These are phyloP conservation scores for Candida gorgasii DNA, from an alignment of 805 yeast genomes.

Conservation along the genomic window DNA sequence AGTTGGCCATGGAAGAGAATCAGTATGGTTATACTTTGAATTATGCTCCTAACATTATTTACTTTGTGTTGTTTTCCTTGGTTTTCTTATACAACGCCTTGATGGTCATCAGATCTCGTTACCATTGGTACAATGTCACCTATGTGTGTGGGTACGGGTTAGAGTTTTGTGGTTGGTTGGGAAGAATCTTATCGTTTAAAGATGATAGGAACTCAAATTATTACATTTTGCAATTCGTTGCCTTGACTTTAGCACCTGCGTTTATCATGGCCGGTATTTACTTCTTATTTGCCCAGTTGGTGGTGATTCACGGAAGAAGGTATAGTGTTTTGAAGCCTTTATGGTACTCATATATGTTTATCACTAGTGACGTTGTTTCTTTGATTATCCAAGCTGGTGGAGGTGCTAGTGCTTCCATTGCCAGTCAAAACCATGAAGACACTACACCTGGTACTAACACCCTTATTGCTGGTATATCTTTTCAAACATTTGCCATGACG, in stretches of 20 bases:
- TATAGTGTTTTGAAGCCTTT: conserved; percentile 41
- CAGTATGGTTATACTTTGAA: conserved; percentile 26
- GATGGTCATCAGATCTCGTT: conserved; percentile 34
- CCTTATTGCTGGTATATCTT: conserved; percentile 39
- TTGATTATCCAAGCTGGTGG: conserved; percentile 41
- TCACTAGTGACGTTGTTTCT: conserved; percentile 37
- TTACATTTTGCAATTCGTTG: conserved; percentile 34
- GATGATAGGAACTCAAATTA: conserved; percentile 22
- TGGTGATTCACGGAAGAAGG: conserved; percentile 37
- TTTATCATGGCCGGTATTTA: conserved; percentile 46
- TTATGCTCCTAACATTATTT: conserved; percentile 34
- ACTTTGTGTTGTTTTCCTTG: conserved; percentile 26
- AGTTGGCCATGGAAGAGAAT: conserved; percentile 29
- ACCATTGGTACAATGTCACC: conserved; percentile 41
- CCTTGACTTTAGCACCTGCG: conserved; percentile 43
- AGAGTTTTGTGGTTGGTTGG: conserved; percentile 40
- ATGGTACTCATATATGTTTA: conserved; percentile 46
- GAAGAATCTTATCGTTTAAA: conserved; percentile 32
- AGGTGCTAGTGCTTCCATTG: conserved; percentile 38
- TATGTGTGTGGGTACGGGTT: conserved; percentile 37
- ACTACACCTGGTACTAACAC: conserved; percentile 34
- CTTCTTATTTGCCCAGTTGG: conserved; percentile 41
- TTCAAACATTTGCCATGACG: conserved; percentile 42
- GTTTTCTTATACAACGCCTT: conserved; percentile 23
- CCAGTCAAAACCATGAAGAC: conserved; percentile 22